These are phyloP conservation scores for Amanita rubescens DNA, from an alignment of 768 basidiomycete genomes.

Conservation along the genomic window DNA sequence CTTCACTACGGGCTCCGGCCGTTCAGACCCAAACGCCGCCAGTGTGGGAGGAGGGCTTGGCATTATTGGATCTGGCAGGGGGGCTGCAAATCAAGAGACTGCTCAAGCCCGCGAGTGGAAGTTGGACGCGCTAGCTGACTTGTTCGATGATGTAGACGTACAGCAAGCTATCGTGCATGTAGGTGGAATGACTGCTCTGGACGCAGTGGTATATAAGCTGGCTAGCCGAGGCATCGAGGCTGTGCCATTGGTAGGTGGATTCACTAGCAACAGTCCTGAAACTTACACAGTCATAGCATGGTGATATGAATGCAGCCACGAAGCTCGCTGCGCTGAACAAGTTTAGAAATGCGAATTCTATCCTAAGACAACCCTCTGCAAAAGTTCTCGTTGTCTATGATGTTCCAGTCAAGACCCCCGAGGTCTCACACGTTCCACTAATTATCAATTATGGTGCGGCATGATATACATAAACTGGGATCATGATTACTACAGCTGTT, in stretches of 20 bases:
- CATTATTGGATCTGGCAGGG: slow-evolving; percentile 90
- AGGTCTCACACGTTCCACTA: slow-evolving; percentile 84
- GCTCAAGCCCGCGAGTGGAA: slow-evolving; percentile 92
- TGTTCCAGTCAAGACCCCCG: slow-evolving; percentile 84
- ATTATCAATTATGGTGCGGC: slow-evolving; percentile 86
- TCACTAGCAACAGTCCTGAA: slow-evolving; percentile 12
- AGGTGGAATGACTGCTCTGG: slow-evolving; percentile 80
- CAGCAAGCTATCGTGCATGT: slow-evolving; percentile 81
- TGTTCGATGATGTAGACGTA: slow-evolving; percentile 83
- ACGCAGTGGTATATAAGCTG: slow-evolving; percentile 86
- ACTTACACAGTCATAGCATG: slow-evolving; percentile 48
- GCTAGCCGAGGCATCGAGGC: slow-evolving; percentile 82
- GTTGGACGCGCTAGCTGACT: slow-evolving; percentile 82
- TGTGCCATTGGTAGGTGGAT: slow-evolving; percentile 67
- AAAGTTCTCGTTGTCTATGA: slow-evolving; percentile 91
- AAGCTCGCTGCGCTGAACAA: slow-evolving; percentile 81
- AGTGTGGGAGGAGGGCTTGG: slow-evolving; percentile 58
- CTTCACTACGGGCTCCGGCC: slow-evolving; percentile 74
- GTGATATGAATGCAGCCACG: slow-evolving; percentile 85
- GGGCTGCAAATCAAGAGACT: slow-evolving; percentile 73
- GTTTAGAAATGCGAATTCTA: slow-evolving; percentile 56
- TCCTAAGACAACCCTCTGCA: slow-evolving; percentile 57
- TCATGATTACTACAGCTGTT: slow-evolving; percentile 8
- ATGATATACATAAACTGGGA: background rate
- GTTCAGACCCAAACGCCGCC: slow-evolving; percentile 44